Base-by-base conservation (phyloP, 2,329 filamentous ascomycete genomes). In the Epichloe typhina region DNA sequence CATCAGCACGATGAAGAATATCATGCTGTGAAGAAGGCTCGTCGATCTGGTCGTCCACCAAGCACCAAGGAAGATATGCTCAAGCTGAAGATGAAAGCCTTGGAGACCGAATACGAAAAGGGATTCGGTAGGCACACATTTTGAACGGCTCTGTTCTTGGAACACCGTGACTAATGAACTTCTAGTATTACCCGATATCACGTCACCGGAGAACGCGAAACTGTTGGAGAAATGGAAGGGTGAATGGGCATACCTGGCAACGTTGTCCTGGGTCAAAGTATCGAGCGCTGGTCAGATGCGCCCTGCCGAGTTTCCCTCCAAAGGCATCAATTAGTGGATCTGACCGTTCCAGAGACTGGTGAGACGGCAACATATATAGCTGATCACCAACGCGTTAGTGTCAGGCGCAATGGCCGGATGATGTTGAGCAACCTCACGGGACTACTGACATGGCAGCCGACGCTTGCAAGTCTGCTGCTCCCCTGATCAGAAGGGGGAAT, bases 161-260 rank as follows among this genome's bases (percentile, higher is more conserved):
- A 23, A 4, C 15, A 12, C 19, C 15, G 5, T 12, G n/a, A 33
- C 54, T 63, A 31, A 65, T 36, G 2, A 4, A 11, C 0, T 17
- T 2, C 21, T 50, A 83, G 80, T 80, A 53, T 66, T 94, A 40
- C 90, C 91, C 0, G 86, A 96, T 62, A 70, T 96, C 50, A 77
- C 80, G 50, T 76, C 82, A 41, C 72, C 75, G 40, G 76, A 82
- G 46, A 88, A 83, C 57, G 68, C 86, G 48, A 68, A 74, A 52
- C 75, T 78, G 56, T 67, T 97, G 40, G 76, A 80, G 55, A 73
- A 75, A 21, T 97, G 89, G 88, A 85, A 88, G 56, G 86, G 86
- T 4, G 79, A 86, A 26, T 97, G 91, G 91, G 76, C 86, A 8
- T 84, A 84, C 59, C 74, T 96, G 55, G 80, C 82, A 36, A 83